Base-by-base conservation (phyloP, 2,329 filamentous ascomycete species). In the Aureobasidium musti region DNA sequence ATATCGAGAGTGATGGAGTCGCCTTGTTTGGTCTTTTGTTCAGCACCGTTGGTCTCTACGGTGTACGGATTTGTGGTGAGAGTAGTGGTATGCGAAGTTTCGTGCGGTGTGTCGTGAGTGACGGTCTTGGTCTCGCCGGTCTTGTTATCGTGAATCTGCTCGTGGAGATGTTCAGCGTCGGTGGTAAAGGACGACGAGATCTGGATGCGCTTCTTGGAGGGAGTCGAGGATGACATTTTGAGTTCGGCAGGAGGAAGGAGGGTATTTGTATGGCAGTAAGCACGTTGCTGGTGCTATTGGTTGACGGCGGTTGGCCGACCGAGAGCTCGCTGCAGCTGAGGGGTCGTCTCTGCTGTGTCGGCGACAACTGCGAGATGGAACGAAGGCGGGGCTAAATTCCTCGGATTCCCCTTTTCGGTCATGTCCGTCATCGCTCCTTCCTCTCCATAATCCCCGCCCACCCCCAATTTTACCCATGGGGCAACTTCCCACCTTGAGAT, bases 31-130 rank as follows among this genome's bases (percentile, higher is more conserved):
- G 61, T 59, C 74, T 73, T 70, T 78, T 74, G 10, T n/a, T 75
- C 73, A 19, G 72, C 70, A 23, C 72, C 70, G 47, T 77, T 70
- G 7, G 77, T 75, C 10, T 70, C 67, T n/a, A 71, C 72, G 35
- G 69, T 70, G 67, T 63, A 76, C 3, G 78, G 77, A 57, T 77
- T 78, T 30, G 74, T 76, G 37, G 78, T 70, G 45, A 79, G 71
- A 37, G 74, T 76, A 2, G 77, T 68, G 21, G 70, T 73, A 6
- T 71, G 73, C 26, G 74, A 73, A 23, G 72, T 73, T 26, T 71
- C 66, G 19, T 73, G 73, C 3, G 79, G 78, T 39, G 76, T 76
- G 63, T 71, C 72, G 39, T 72, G 73, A 54, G 79, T 75, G 47
- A 77, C 57, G 41, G 76, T 71, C 68, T 75, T 77, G 39, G 75